These are phyloP conservation scores for Xylariaceae sp. DNA, from an alignment of 2,329 filamentous ascomycete genomes.

Conservation along the genomic window DNA sequence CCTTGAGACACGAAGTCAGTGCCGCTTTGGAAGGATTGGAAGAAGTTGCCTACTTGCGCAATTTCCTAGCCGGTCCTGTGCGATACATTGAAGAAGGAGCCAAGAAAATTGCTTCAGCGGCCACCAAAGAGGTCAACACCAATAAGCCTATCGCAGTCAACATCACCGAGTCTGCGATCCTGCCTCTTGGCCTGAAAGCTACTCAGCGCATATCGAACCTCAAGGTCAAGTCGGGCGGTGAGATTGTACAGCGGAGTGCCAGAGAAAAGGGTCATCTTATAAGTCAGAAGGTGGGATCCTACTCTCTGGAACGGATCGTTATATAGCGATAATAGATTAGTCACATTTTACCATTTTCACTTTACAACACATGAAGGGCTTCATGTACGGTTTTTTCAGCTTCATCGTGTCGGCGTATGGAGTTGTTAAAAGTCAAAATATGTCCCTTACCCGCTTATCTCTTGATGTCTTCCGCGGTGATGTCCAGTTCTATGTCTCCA, in stretches of 20 bases:
- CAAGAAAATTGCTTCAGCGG: constrained; percentile 13
- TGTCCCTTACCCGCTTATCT: too few relatives aligned
- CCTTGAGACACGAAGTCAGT: constrained; percentile 62
- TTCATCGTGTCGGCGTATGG: too few relatives aligned
- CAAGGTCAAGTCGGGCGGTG: constrained; percentile 63
- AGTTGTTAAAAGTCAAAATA: too few relatives aligned
- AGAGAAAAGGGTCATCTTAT: constrained; percentile 73
- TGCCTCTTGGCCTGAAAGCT: constrained; percentile 70
- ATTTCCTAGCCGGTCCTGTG: constrained; percentile 60
- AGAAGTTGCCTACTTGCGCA: constrained; percentile 60
- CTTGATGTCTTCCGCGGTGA: too few relatives aligned
- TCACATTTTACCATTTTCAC: background rate
- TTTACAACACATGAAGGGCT: too few relatives aligned
- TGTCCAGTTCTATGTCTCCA: too few relatives aligned
- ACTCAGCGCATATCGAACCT: constrained; percentile 43
- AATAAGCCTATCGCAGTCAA: constrained; percentile 43
- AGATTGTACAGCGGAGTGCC: constrained; percentile 61
- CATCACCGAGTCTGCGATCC: constrained; percentile 39
- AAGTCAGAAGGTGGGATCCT: constrained; percentile 73
- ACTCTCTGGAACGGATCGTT: constrained; percentile 73
- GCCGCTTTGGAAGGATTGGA: constrained; percentile 67
- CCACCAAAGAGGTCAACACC: constrained; percentile 26
- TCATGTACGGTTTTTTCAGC: too few relatives aligned
- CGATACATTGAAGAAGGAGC: constrained; percentile 48
- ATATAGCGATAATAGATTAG: constrained; percentile 40